Percentiles rank a stretch among this genome's conserved stretches.
phyloP scores from a whole-genome alignment of 2,329 filamentous ascomycete species.

The Chrysoporthe cubensis region DNA sequence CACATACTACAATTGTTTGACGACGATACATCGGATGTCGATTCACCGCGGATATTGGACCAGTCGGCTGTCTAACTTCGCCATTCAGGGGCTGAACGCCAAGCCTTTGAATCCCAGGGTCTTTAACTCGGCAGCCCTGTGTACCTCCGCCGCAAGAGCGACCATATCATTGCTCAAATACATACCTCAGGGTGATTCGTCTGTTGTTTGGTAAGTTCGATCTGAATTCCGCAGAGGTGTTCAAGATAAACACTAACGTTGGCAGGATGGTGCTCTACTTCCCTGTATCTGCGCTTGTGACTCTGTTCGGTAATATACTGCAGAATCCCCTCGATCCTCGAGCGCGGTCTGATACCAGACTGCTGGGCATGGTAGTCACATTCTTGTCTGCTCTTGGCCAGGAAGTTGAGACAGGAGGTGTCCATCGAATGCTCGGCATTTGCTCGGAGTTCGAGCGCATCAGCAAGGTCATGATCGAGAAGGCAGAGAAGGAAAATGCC shows the following conservation, averaged over 20 bases:
- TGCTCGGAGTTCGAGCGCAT: constrained; percentile 98
- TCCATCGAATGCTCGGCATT: constrained; percentile 90
- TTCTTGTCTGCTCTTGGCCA: constrained; percentile 89
- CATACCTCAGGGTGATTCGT: constrained; percentile 91
- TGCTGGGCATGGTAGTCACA: constrained; percentile 92
- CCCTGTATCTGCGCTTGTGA: constrained; percentile 92
- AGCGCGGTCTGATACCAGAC: constrained; percentile 82
- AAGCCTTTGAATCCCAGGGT: constrained; percentile 89
- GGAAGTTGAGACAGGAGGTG: constrained; percentile 86
- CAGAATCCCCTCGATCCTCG: constrained; percentile 92
- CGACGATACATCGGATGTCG: constrained; percentile 97
- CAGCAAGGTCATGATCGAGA: constrained; percentile 86
- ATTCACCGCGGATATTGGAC: constrained; percentile 99
- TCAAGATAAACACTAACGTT: neutral
- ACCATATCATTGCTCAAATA: constrained; percentile 95
- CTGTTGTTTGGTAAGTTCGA: constrained; percentile 82
- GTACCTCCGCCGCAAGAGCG: constrained; percentile 88
- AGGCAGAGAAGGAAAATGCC: constrained; percentile 82
- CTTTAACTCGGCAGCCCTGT: constrained; percentile 90
- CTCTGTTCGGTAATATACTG: constrained; percentile 92
- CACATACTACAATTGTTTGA: constrained; percentile 96
- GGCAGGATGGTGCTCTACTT: constrained; percentile 88
- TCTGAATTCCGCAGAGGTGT: neutral
- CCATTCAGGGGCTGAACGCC: constrained; percentile 90
- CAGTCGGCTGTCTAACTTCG: constrained; percentile 89